Conservation (phyloP, 1,284 basidiomycete genomes). For the Wallemia mellicola region DNA sequence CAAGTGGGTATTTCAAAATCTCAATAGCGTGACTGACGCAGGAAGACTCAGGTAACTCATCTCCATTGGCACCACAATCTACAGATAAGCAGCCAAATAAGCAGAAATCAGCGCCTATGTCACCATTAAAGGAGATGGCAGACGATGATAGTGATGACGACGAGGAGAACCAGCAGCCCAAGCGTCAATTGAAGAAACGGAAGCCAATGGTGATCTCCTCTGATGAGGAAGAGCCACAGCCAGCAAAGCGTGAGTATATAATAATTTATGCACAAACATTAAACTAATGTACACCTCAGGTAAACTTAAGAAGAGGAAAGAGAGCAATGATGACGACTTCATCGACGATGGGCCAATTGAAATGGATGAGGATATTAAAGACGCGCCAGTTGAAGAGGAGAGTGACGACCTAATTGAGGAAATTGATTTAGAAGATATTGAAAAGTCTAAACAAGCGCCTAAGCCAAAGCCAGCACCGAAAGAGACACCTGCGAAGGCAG, state of each 20-base stretch:
- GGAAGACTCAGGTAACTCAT: not conserved
- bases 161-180: not conserved
- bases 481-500: not conserved
- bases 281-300: not conserved
- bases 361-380: not conserved
- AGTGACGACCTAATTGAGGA: not conserved
- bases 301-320: not conserved
- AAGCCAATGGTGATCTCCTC: not conserved
- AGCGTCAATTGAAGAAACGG: not conserved
- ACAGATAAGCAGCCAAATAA: not conserved
- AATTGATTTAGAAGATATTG: not conserved
- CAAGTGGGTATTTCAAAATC: not conserved
- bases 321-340: slow-evolving; percentile 1
- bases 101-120: not conserved
- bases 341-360: not conserved
- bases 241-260: too few species aligned
- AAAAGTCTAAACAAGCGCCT: not conserved
- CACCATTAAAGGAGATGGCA: not conserved
- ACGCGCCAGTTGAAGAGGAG: not conserved
- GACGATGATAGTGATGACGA: not conserved
- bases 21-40: not conserved
- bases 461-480: not conserved
- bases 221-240: not conserved
- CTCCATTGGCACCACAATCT: not conserved
- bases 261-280: too few species aligned